Conservation (phyloP, 768 basidiomycete genomes). For the Amanita brunnescens region DNA sequence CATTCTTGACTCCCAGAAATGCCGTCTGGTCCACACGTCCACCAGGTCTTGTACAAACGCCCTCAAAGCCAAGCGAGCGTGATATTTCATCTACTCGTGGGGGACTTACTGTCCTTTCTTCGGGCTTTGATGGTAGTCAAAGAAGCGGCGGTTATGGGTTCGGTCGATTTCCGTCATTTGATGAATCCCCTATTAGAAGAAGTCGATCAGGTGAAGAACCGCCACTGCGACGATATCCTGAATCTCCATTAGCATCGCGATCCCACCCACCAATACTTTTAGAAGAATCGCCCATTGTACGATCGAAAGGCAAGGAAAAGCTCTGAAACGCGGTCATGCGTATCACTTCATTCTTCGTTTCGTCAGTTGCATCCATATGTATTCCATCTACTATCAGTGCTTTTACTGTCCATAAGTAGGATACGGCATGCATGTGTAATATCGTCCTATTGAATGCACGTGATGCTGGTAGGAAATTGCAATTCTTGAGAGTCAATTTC, state of each 20-base stretch:
- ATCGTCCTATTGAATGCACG: background rate
- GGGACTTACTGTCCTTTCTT: constrained; percentile 19
- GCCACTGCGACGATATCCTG: constrained; percentile 23
- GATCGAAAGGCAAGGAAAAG: constrained; percentile 14
- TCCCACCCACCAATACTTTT: constrained; percentile 15
- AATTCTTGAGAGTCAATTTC: background rate
- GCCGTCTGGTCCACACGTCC: constrained; percentile 36
- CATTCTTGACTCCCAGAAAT: constrained; percentile 60
- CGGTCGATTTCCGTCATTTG: constrained; percentile 23
- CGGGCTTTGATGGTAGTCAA: constrained; percentile 21
- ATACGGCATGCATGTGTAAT: background rate
- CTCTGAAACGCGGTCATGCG: background rate
- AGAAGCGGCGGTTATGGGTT: constrained; percentile 15
- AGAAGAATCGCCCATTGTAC: constrained; percentile 28
- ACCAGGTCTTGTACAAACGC: constrained; percentile 44
- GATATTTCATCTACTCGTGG: constrained; percentile 18
- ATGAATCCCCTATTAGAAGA: constrained; percentile 50
- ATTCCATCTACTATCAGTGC: background rate
- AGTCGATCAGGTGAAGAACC: constrained; percentile 23
- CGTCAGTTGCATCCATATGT: background rate
- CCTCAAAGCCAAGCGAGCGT: constrained; percentile 29
- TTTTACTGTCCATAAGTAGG: background rate
- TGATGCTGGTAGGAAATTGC: background rate
- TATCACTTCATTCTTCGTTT: background rate
- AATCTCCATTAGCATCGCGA: constrained; percentile 23